phyloP scores from a whole-genome alignment of 202 grass and related monocot genomes.

The Elaeis oleifera region DNA sequence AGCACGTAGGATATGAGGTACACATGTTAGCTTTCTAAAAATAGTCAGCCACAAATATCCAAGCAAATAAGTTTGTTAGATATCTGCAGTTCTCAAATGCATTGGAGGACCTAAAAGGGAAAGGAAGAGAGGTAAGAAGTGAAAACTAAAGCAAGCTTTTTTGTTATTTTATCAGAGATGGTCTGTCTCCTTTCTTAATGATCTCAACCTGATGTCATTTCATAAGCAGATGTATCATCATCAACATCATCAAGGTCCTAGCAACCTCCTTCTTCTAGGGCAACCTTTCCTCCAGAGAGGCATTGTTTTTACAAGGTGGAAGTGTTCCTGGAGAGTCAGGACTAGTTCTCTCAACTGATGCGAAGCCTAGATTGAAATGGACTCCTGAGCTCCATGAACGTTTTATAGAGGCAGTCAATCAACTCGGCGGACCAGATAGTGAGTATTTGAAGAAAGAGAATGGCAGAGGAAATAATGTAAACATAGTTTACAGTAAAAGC shows the following conservation, averaged over 20 bases:
- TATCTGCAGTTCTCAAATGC: too few species aligned
- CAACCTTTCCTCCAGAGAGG: constrained; percentile 54
- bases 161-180: background rate
- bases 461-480: too few species aligned
- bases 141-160: background rate
- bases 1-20: background rate
- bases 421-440: constrained; percentile 96
- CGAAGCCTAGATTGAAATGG: constrained; percentile 97
- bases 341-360: constrained; percentile 91
- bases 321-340: constrained; percentile 71
- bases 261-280: constrained; percentile 56
- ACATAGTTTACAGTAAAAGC: too few species aligned
- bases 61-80: background rate
- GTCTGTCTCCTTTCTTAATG: background rate
- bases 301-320: constrained; percentile 78
- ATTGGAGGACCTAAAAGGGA: too few species aligned
- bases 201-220: constrained; percentile 13
- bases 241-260: constrained; percentile 55
- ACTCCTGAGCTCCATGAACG: constrained; percentile 91
- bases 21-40: too few species aligned
- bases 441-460: constrained; percentile 37
- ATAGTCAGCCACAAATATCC: background rate
- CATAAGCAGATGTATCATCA: constrained; percentile 71
- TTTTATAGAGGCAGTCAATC: constrained; percentile 93
- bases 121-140: background rate